Base-by-base conservation (phyloP, 139 green algal species). In the Micractinium conductrix region DNA sequence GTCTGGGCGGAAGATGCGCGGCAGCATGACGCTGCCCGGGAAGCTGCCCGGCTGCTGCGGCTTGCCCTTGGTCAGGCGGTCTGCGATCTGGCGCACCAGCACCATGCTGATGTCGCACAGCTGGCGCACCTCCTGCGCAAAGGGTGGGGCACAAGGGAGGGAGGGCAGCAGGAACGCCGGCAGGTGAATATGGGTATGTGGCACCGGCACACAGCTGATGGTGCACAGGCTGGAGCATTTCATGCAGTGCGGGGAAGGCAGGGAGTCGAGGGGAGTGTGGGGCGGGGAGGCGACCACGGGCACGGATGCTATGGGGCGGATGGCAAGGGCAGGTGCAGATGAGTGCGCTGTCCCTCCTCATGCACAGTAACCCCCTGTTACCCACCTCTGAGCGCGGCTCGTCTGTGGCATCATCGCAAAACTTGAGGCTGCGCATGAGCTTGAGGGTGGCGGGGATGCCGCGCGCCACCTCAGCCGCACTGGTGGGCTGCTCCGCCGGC, bases 91-190 rank as follows among this genome's bases (percentile, higher is more conserved):
- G 26, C 60, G 74, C 37, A 81, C 45, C 21, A 87, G 78, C 22
- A 75, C 73, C 30, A 91, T 74, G 1, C 65, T 87, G 44, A 94
- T 79, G 86, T 94, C 91, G 74, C 88, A 93, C 68, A 94, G 62
- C 45, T 89, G 73, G 78, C 88, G 86, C 9, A 84, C 63, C 53
- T 79, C 70, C 50, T 82, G 76, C 76, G 19, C n/a, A n/a, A 33
- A 3, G 60, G 60, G 22, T 68, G 5, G 55, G 21, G 55, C 5
- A 8, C 16, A 65, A 19, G 55, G 55, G 21, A 65, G 17, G 21
- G 16, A 30, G 55, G 55, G 48, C 48, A 16, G 48, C 17, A 69
- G 17, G 63, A 7, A 40, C 63, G 3, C 6, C n/a, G 22, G 4
- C n/a, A 43, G n/a, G n/a, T n/a, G n/a, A n/a, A n/a, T n/a, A n/a